These are phyloP conservation scores for Hypoxylon lenormandii DNA, from an alignment of 495 filamentous ascomycete genomes.

Conservation along the genomic window DNA sequence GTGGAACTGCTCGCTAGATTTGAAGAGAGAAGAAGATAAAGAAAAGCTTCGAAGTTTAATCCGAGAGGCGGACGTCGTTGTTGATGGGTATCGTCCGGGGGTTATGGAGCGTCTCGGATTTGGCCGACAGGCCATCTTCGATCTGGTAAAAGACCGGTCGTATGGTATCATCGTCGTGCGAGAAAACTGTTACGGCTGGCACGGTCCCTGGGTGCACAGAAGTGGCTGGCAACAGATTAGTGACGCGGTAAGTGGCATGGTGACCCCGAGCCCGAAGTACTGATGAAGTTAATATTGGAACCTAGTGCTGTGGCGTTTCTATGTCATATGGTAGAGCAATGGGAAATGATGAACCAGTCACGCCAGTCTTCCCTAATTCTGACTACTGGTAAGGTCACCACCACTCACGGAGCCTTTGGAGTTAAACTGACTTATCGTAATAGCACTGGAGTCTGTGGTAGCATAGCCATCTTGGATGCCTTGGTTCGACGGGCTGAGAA, in stretches of 20 bases:
- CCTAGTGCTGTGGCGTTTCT: too few species aligned
- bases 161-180: slow-evolving; percentile 61
- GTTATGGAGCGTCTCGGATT: slow-evolving; percentile 56
- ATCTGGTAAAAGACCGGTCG: slow-evolving; percentile 56
- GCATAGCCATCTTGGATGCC: slow-evolving; percentile 64
- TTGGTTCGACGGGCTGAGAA: slow-evolving; percentile 64
- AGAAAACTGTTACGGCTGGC: slow-evolving; percentile 69
- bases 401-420: too few species aligned
- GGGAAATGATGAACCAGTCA: too few species aligned
- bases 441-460: slow-evolving; percentile 36
- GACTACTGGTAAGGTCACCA: too few species aligned
- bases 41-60: slow-evolving; percentile 60
- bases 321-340: too few species aligned
- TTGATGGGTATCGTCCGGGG: slow-evolving; percentile 65
- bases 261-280: too few species aligned
- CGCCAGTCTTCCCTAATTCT: too few species aligned
- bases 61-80: slow-evolving; percentile 64
- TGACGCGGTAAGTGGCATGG: slow-evolving; percentile 52
- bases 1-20: slow-evolving; percentile 64
- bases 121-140: slow-evolving; percentile 59
- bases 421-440: too few species aligned
- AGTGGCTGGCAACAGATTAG: slow-evolving; percentile 68
- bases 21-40: slow-evolving; percentile 57
- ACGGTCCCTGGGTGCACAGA: slow-evolving; percentile 61
- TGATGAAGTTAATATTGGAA: too few species aligned